Conservation (phyloP, 2,329 filamentous ascomycete species). For the Eurotiales sp. region DNA sequence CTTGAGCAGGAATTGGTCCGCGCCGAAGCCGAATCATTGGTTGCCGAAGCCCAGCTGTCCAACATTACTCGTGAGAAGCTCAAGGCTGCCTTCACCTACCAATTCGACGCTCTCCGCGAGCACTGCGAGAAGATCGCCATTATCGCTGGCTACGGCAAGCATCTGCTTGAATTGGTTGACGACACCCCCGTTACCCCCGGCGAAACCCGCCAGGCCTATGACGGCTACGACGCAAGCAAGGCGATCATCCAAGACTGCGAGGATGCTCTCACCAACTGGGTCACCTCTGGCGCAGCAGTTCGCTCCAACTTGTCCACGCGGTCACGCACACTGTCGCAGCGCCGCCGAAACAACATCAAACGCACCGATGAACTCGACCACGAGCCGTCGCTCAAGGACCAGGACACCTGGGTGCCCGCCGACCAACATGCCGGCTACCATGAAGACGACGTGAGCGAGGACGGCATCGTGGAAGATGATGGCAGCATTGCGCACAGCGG, state of each 20-base stretch:
- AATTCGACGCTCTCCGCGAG: conserved; percentile 95
- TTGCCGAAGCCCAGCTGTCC: conserved; percentile 94
- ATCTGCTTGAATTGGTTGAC: conserved; percentile 93
- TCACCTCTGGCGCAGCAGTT: conserved; percentile 82
- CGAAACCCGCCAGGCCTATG: conserved; percentile 92
- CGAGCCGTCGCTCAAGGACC: conserved; percentile 80
- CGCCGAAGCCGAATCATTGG: conserved; percentile 96
- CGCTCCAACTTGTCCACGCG: conserved; percentile 82
- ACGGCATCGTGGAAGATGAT: conserved; percentile 31
- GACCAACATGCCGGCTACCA: conserved; percentile 51
- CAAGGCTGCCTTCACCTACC: conserved; percentile 96
- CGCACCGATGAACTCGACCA: conserved; percentile 63
- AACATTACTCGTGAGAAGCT: conserved; percentile 99
- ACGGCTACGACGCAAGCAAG: conserved; percentile 97
- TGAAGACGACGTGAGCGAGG: conserved; percentile 42
- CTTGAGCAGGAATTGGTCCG: conserved; percentile 98
- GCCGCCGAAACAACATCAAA: conserved; percentile 69
- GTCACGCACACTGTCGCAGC: conserved; percentile 80
- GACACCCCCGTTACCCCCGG: conserved; percentile 96
- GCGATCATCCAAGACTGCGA: conserved; percentile 99
- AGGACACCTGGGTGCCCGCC: conserved; percentile 74
- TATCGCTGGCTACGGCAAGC: conserved; percentile 96
- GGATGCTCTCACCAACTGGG: conserved; percentile 96
- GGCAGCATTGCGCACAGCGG: conserved; percentile 23
- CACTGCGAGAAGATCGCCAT: conserved; percentile 98